Base-by-base conservation (phyloP, 1,284 basidiomycete species). In the Ustilago esculenta region DNA sequence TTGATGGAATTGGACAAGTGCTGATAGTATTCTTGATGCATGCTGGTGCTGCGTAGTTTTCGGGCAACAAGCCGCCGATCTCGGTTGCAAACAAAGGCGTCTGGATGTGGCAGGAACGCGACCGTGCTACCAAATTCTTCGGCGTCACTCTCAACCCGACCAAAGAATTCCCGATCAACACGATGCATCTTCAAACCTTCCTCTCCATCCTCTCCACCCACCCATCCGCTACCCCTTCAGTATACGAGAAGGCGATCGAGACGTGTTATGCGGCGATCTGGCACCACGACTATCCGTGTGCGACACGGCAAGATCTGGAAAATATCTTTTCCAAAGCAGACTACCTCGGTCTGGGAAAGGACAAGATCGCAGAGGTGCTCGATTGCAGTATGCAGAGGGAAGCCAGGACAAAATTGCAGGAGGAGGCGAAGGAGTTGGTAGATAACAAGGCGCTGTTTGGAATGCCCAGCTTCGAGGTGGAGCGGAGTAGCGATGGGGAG, bases 41-140 rank as follows among this genome's bases (percentile, higher is more conserved):
- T n/a, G n/a, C n/a, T n/a, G n/a, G n/a, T n/a, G n/a, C n/a, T n/a
- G n/a, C n/a, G n/a, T 30, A 67, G 61, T 70, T 50, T 15, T 66
- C 80, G 4, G 56, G 61, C n/a, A 81, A 81, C 60, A 61, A 58
- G 36, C 77, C 80, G 1, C 80, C 80, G 3, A 75, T 81, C 37
- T 54, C 42, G 12, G 76, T 79, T 1, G 54, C 56, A 2, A 79
- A 81, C 59, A 81, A 81, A 54, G 75, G 78, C 15, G 20, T 32
- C 2, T 73, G 66, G 55, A 79, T 80, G 76, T 43, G 53, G 33
- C 40, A 55, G 0, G 75, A 77, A 25, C 72, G 76, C 7, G 53
- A 57, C 1, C 39, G 61, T 7, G 76, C 71, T 1, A 36, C 53
- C 15, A 55, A 30, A n/a, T 76, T 79, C 63, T 79, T 60, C 39